A percentile compares a stretch with the other conserved stretches of the same genome.
Evolutionary conservation across 2,329 filamentous ascomycete species (phyloP).

Genomic region (Xylariaceae sp.): DNA sequence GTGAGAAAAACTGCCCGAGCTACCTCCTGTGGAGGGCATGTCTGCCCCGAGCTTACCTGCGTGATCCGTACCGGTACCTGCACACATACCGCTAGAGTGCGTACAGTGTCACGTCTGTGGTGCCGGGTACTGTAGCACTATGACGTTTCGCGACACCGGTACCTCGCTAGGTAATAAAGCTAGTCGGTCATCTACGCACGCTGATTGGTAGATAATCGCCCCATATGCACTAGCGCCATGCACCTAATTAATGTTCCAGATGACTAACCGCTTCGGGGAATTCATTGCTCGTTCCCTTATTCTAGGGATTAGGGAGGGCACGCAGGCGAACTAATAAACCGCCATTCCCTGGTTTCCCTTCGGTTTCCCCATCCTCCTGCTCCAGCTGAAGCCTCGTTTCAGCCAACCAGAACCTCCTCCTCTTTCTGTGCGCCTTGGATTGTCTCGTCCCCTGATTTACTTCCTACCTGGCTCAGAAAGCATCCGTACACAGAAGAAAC

Average conservation of each 20-base stretch:
- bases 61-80: too few species aligned
- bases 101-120: neutral
- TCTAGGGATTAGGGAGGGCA: neutral
- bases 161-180: neutral
- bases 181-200: neutral
- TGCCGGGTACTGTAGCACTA: neutral
- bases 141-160: neutral
- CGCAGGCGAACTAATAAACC: neutral
- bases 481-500: slow-evolving; percentile 1
- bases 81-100: neutral
- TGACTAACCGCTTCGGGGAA: neutral
- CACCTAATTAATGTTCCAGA: neutral
- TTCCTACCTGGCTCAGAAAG: slow-evolving; percentile 9
- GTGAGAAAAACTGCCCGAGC: too few species aligned
- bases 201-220: neutral
- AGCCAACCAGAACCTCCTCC: slow-evolving; percentile 5
- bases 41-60: too few species aligned
- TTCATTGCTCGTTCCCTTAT: neutral
- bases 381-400: slow-evolving; percentile 16
- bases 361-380: neutral
- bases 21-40: too few species aligned
- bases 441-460: slow-evolving; percentile 5
- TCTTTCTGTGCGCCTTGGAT: slow-evolving; percentile 3
- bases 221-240: neutral
- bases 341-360: slow-evolving; percentile 1